These are phyloP conservation scores for Aegilops sharonensis DNA, from an alignment of 176 grass and related monocot species.

Conservation along the genomic window DNA sequence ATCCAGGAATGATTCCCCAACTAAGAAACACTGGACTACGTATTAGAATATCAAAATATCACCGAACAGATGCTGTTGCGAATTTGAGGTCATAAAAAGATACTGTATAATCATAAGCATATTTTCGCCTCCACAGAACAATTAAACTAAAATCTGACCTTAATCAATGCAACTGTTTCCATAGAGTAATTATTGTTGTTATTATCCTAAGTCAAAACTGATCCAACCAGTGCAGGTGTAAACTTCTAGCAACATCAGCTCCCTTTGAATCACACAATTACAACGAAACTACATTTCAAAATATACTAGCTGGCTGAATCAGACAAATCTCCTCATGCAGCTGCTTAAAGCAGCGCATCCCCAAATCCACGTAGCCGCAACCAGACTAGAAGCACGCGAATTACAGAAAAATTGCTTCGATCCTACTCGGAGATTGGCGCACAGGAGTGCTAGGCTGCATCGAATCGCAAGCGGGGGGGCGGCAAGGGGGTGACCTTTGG, in stretches of 20 bases:
- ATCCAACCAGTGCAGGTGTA: background rate
- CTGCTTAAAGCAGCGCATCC: background rate
- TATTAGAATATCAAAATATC: background rate
- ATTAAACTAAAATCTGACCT: background rate
- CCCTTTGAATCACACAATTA: background rate
- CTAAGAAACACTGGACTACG: constrained; percentile 4
- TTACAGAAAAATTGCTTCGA: background rate
- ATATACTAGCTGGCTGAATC: background rate
- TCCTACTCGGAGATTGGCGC: background rate
- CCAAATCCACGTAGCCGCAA: constrained; percentile 6
- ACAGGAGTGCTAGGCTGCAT: background rate
- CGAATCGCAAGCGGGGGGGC: background rate
- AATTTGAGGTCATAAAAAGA: background rate
- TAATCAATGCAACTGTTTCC: background rate
- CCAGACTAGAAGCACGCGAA: constrained; percentile 5
- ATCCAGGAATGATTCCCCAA: background rate
- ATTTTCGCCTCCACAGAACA: background rate
- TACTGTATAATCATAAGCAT: background rate
- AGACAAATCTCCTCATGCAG: background rate
- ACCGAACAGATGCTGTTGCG: background rate
- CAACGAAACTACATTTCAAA: background rate
- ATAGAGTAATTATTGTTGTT: background rate
- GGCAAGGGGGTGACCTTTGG: constrained; percentile 41
- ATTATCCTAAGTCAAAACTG: background rate
- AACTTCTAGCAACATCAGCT: background rate